Base-by-base conservation (phyloP, 176 grass and related monocot species). In the Musa troglodytarum region DNA sequence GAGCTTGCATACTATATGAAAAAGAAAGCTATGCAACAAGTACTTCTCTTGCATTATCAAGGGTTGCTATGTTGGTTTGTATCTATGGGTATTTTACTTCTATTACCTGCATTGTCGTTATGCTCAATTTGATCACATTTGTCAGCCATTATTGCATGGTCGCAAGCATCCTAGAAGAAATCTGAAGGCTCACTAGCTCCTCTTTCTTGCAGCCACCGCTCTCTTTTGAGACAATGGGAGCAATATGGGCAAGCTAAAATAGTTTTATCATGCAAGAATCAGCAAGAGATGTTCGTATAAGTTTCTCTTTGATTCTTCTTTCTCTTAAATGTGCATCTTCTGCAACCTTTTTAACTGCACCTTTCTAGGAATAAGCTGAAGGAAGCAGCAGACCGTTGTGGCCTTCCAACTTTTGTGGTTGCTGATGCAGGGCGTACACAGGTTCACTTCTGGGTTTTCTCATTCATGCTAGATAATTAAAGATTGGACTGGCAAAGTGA, bases 231-330 rank as follows among this genome's bases (percentile, higher is more conserved):
- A 81, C 88, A 93, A 74, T 98, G 95, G 95, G 95, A 98, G 19
- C 95, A 91, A 79, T 89, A 78, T 52, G 95, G 95, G 26, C 95
- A 99, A 81, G 86, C 95, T 83, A 99, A 99, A 82, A 99, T 99
- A 74, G 88, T 99, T 84, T 69, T 99, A 57, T 76, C 84, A 17
- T 98, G 95, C 88, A 98, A 94, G 70, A 98, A 89, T 83, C 95
- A 93, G 71, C 95, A 93, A 82, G 90, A 98, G 74, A 98, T 98
- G 95, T 98, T 84, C 83, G 77, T 20, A 22, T 11, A 29, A 10
- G 0, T 62, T 80, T 58, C 50, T 68, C 24, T 68, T 29, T 11
- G 11, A 68, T 69, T 65, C 12, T 43, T 64, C 17, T 49, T 74
- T 52, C 53, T 63, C 29, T 68, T 19, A 53, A 54, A 66, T 29